These are phyloP conservation scores for Gynandropsis gynandra DNA, from an alignment of 345 rosid genomes.

Conservation along the genomic window DNA sequence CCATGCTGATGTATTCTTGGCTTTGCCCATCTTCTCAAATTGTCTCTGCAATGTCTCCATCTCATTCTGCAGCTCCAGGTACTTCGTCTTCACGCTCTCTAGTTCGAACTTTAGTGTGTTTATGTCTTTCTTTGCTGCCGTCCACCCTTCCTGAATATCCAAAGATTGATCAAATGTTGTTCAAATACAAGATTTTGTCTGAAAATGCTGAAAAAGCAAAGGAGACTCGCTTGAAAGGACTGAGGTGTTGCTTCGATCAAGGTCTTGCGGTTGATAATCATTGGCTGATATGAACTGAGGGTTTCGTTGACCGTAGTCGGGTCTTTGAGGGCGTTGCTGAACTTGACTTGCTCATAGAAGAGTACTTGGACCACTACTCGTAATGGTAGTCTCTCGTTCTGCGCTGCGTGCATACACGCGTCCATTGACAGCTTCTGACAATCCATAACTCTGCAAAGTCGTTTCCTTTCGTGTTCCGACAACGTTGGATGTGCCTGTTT, in stretches of 20 bases:
- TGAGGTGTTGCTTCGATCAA: conserved; percentile 62
- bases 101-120: conserved; percentile 89
- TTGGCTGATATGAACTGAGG: no score
- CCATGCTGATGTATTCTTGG: conserved; percentile 59
- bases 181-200: no score
- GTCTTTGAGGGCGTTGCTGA: conserved; percentile 75
- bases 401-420: conserved; percentile 97
- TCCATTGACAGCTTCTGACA: conserved; percentile 96
- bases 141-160: conserved; percentile 68
- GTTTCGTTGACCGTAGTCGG: conserved; percentile 37
- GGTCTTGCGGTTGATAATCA: no score
- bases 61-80: conserved; percentile 77
- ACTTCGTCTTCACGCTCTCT: conserved; percentile 73
- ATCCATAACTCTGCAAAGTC: conserved; percentile 90
- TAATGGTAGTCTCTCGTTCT: conserved; percentile 83
- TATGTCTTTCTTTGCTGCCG: conserved; percentile 82
- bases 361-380: conserved; percentile 92
- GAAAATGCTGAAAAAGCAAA: background rate
- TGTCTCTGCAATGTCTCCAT: conserved; percentile 83
- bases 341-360: conserved; percentile 90
- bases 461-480: conserved; percentile 92
- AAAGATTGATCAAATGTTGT: background rate
- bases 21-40: conserved; percentile 67
- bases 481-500: conserved; percentile 89
- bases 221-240: conserved; percentile 67